phyloP scores from a whole-genome alignment of 2,329 filamentous ascomycete species.

The Epicoccum sorghinum region DNA sequence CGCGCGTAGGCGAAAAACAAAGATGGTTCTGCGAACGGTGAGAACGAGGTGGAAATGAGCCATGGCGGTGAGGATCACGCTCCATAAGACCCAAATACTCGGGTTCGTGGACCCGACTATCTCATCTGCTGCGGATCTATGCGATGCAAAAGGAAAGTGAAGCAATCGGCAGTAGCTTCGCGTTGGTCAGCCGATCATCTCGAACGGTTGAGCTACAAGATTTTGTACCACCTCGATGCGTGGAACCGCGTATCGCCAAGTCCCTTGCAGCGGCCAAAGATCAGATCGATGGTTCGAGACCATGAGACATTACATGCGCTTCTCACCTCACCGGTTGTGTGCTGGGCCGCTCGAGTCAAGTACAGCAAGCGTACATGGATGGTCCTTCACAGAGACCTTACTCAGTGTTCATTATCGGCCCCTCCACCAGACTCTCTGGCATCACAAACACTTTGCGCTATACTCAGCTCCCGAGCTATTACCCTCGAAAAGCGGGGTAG shows the following conservation, averaged over 20 bases:
- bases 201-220: conserved; percentile 12
- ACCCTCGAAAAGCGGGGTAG: conserved; percentile 14
- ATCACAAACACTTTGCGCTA: conserved; percentile 1
- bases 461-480: background rate
- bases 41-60: conserved; percentile 41
- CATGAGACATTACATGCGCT: conserved; percentile 8
- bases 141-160: conserved; percentile 15
- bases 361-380: background rate
- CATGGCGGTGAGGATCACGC: conserved; percentile 18
- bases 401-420: background rate
- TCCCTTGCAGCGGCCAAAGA: conserved; percentile 14
- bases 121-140: conserved; percentile 1
- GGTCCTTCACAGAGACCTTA: background rate
- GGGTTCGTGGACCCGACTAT: conserved; percentile 2
- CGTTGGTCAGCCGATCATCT: conserved; percentile 6
- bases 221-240: conserved; percentile 15
- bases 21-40: conserved; percentile 27
- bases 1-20: conserved; percentile 32
- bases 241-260: conserved; percentile 18
- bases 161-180: conserved; percentile 7
- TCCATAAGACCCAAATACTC: conserved; percentile 2
- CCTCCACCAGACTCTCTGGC: background rate
- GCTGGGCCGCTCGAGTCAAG: background rate
- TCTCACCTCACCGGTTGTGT: conserved; percentile 1
- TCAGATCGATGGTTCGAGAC: conserved; percentile 14